Conservation (phyloP, 1,284 basidiomycete species). For the Meira nashicola region DNA sequence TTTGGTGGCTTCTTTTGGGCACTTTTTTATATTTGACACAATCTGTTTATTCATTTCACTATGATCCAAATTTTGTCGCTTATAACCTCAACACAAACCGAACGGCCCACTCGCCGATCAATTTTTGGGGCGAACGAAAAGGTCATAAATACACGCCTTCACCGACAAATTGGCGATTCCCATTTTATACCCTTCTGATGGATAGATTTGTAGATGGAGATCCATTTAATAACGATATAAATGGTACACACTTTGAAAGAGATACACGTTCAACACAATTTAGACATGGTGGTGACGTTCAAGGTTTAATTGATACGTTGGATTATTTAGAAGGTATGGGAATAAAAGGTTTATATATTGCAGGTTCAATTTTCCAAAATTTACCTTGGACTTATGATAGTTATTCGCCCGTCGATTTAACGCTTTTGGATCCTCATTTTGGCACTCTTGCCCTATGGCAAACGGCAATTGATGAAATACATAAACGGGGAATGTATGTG, state of each 20-base stretch:
- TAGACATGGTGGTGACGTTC: conserved; percentile 4
- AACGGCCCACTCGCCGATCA: neutral
- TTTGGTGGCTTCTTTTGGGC: too few species aligned
- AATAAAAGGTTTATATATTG: conserved; percentile 1
- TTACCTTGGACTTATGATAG: conserved; percentile 1
- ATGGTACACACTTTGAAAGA: neutral
- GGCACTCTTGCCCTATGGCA: neutral
- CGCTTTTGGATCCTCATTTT: conserved; percentile 3
- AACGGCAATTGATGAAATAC: neutral
- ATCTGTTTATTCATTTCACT: neutral
- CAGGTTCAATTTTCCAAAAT: neutral
- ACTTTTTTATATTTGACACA: too few species aligned
- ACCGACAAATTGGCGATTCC: conserved; percentile 4
- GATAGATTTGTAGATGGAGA: conserved; percentile 8
- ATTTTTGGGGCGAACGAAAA: neutral
- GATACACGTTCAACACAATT: neutral
- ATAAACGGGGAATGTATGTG: conserved; percentile 1
- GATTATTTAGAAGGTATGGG: conserved; percentile 9
- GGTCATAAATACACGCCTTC: conserved; percentile 1
- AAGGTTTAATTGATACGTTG: neutral
- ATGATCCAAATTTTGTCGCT: conserved; percentile 4
- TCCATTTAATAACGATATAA: conserved; percentile 5
- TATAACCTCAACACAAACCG: conserved; percentile 7
- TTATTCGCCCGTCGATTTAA: conserved; percentile 1
- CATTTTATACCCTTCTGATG: conserved; percentile 1